These are phyloP conservation scores for Psilocybe cubensis DNA, from an alignment of 768 basidiomycete species.

Conservation along the genomic window DNA sequence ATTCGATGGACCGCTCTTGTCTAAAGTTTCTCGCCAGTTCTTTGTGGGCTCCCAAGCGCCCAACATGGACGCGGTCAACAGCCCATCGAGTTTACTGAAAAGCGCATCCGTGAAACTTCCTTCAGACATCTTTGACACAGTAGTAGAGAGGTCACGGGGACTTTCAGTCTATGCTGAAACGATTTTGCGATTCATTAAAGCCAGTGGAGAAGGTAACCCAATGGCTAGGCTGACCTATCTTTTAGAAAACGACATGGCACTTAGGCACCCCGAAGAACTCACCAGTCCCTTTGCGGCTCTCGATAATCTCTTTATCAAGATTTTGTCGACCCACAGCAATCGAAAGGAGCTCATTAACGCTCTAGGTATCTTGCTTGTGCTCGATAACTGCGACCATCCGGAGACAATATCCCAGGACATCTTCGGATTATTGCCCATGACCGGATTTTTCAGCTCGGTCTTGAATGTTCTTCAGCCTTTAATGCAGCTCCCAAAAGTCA, in stretches of 20 bases:
- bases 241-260: not conserved
- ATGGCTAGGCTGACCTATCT: not conserved
- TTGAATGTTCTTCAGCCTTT: slow-evolving; percentile 7
- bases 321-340: slow-evolving; percentile 5
- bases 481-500: slow-evolving; percentile 11
- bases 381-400: slow-evolving; percentile 10
- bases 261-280: not conserved
- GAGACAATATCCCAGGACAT: slow-evolving; percentile 6
- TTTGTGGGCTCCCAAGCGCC: slow-evolving; percentile 3
- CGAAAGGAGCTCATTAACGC: slow-evolving; percentile 1
- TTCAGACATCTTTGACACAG: not conserved
- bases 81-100: not conserved
- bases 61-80: not conserved
- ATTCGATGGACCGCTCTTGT: slow-evolving; percentile 3
- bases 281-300: slow-evolving; percentile 6
- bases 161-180: slow-evolving; percentile 8
- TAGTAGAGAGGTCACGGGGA: not conserved
- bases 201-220: not conserved
- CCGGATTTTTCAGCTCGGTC: slow-evolving; percentile 3
- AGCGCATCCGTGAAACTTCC: not conserved
- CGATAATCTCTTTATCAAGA: slow-evolving; percentile 5
- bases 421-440: not conserved
- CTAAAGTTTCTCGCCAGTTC: slow-evolving; percentile 8
- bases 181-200: slow-evolving; percentile 1
- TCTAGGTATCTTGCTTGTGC: slow-evolving; percentile 8